Evolutionary conservation across 192 early-diverging fungal genomes (phyloP), one percentile per base, ranked within the genome.

Genomic region (Lobosporangium transversale): DNA sequence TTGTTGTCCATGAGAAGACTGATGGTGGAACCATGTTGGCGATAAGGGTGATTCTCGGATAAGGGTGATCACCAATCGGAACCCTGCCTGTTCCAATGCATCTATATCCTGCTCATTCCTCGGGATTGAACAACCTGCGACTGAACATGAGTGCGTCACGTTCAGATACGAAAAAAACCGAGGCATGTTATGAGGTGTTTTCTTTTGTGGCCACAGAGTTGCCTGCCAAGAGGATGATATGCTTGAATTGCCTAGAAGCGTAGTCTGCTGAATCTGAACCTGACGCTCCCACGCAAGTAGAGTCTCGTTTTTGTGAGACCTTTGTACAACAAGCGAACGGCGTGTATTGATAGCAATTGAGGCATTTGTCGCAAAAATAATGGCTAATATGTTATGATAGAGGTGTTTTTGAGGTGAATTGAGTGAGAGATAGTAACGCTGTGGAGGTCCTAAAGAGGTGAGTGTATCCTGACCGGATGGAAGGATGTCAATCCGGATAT

Each of bases 401-500:
- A 48, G 8, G 9, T 45, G 20, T 35, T 62, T 66, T 42, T 76
- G 58, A 1, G 36, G 18, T 4, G 43, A 9, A 3, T 43, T 44
- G 15, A 67, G 23, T 26, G 65, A 56, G 12, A 60, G 36, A 31
- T 53, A 74, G 24, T 59, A 64, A 30, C 73, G 64, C 26, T 76
- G 73, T 9, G 73, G 73, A 1, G 73, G 55, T 4, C 73, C 73
- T 4, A 76, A 24, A 15, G 73, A 62, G 0, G 73, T 76, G 5
- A 76, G 73, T 18, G 73, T 75, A 48, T 67, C 65, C 30, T 67
- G 63, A 27, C 73, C 73, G 14, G 73, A 62, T 4, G 73, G 73
- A 11, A 76, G 53, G 59, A 76, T 50, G 32, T 76, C 73, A 21
- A 76, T 66, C 53, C 73, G 58, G 30, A 76, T 32, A 30, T 76